Evolutionary conservation across 139 green algal species (phyloP), one percentile per base, ranked within the genome.

Genomic region (Penium margaritaceum): DNA sequence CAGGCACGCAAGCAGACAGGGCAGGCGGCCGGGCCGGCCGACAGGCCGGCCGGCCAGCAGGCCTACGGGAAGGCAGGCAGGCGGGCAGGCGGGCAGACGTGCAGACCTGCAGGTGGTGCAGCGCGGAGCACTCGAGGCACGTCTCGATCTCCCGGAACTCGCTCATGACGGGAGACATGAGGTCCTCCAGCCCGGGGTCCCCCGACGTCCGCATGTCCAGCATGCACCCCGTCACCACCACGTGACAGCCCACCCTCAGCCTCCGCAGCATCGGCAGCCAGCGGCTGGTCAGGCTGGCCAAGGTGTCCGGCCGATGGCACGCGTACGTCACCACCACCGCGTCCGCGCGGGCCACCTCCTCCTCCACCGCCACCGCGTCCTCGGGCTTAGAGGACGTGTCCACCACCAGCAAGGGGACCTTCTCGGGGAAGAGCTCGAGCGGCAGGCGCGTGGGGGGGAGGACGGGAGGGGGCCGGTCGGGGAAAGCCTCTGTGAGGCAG

Each of bases 41-140:
- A n/a, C n/a, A n/a, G n/a, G n/a, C n/a, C n/a, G n/a, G n/a, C n/a
- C n/a, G n/a, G n/a, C n/a, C n/a, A n/a, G n/a, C n/a, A n/a, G n/a
- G n/a, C n/a, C n/a, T n/a, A n/a, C n/a, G n/a, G n/a, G n/a, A n/a
- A n/a, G n/a, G n/a, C n/a, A n/a, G n/a, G n/a, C n/a, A n/a, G n/a
- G n/a, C n/a, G n/a, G n/a, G n/a, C n/a, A n/a, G n/a, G n/a, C n/a
- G n/a, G n/a, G n/a, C n/a, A n/a, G n/a, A n/a, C n/a, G n/a, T 51
- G 5, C 27, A 1, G 41, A 74, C 67, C 68, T 76, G 55, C 75
- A 76, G 46, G 47, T 36, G 51, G 4, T 12, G 88, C 63, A 84
- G 84, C 33, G 90, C 84, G 17, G 84, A 91, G 81, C 90, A 96
- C 79, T 94, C 89, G 55, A 96, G 86, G 79, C 89, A 95, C 19